Conservation (phyloP, 768 basidiomycete genomes). For the Tubosaeta sp. region DNA sequence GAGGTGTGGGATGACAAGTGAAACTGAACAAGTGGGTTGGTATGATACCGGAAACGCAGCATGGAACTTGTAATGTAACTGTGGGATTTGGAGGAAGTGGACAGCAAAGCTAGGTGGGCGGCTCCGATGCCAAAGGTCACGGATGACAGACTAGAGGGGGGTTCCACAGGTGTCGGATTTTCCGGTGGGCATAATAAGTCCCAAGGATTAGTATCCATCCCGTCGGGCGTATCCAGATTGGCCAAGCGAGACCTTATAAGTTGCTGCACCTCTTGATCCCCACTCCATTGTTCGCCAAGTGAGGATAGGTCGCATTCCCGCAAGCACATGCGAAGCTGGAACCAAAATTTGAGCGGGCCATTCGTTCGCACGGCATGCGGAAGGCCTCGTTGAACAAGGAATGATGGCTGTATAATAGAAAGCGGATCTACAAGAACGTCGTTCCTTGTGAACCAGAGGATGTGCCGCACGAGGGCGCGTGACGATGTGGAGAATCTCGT, state of each 20-base stretch:
- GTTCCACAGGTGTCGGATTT: conserved; percentile 1
- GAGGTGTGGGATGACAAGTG: conserved; percentile 15
- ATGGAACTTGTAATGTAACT: conserved; percentile 22
- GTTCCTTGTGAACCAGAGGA: conserved; percentile 49
- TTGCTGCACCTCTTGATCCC: conserved; percentile 31
- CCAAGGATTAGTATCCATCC: conserved; percentile 18
- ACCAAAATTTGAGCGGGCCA: conserved; percentile 68
- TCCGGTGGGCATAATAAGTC: conserved; percentile 21
- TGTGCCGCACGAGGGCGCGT: conserved; percentile 40
- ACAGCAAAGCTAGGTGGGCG: conserved; percentile 17
- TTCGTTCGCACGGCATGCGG: conserved; percentile 67
- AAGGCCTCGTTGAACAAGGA: conserved; percentile 69
- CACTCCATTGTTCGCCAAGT: conserved; percentile 5
- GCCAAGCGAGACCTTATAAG: conserved; percentile 38
- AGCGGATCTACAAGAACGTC: conserved; percentile 63
- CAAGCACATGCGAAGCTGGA: conserved; percentile 57
- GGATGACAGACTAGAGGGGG: conserved; percentile 9
- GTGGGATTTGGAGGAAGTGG: conserved; percentile 19
- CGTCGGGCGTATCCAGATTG: conserved; percentile 35
- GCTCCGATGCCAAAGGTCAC: conserved; percentile 16
- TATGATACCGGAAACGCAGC: conserved; percentile 24
- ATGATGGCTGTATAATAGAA: conserved; percentile 81
- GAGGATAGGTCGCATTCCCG: conserved; percentile 43
- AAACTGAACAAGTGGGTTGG: conserved; percentile 5
- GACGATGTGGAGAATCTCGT: conserved; percentile 29